Conservation (phyloP, 768 basidiomycete genomes). For the Boletus rubescentipes region DNA sequence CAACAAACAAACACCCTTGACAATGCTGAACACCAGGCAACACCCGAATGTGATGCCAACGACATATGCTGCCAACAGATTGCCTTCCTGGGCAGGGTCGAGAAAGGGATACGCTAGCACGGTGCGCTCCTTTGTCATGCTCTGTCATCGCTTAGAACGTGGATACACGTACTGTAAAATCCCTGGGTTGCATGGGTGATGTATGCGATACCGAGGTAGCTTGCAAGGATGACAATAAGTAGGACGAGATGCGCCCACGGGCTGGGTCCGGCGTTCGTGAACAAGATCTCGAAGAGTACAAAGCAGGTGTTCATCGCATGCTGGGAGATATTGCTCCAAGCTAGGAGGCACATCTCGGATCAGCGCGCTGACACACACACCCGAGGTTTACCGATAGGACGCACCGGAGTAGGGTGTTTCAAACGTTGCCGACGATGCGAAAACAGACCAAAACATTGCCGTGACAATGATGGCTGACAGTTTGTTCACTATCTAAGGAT, state of each 20-base stretch:
- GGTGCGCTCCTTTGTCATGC: slow-evolving; percentile 1
- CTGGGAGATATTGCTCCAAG: slow-evolving; percentile 57
- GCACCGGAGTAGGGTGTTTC: slow-evolving; percentile 37
- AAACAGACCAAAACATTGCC: slow-evolving; percentile 58
- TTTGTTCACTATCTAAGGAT: background rate
- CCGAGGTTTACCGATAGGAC: slow-evolving; percentile 7
- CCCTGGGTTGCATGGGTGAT: slow-evolving; percentile 60
- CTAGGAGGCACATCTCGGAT: slow-evolving; percentile 27
- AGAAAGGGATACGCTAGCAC: slow-evolving; percentile 65
- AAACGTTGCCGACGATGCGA: slow-evolving; percentile 46
- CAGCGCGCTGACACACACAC: background rate
- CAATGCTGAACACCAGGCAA: slow-evolving; percentile 51
- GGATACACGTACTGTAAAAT: slow-evolving; percentile 57
- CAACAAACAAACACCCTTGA: slow-evolving; percentile 41
- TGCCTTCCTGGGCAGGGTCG: slow-evolving; percentile 45
- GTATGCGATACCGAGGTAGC: slow-evolving; percentile 68
- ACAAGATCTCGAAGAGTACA: slow-evolving; percentile 56
- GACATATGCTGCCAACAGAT: slow-evolving; percentile 58
- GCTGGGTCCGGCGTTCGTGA: slow-evolving; percentile 50
- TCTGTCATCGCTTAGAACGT: background rate
- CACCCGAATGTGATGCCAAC: slow-evolving; percentile 56
- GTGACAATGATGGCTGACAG: slow-evolving; percentile 67
- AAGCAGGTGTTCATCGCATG: slow-evolving; percentile 61
- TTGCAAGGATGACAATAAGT: slow-evolving; percentile 47
- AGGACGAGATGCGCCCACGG: slow-evolving; percentile 53